Percentiles rank a stretch among this genome's conserved stretches.
phyloP scores from a whole-genome alignment of 116 monocot species.

The Cymodocea nodosa region DNA sequence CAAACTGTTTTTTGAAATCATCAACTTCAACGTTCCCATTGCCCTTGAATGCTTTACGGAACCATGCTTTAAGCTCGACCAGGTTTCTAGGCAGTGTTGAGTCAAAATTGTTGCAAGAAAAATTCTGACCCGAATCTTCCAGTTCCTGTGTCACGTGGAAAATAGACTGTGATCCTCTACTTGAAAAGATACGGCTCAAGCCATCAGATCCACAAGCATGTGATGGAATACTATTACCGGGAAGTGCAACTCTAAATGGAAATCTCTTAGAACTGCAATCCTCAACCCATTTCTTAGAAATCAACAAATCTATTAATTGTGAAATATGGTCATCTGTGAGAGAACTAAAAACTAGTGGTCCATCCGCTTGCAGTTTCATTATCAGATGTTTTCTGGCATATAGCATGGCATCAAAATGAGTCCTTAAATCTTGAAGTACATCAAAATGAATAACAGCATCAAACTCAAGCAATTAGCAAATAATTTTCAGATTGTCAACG shows the following conservation, averaged over 20 bases:
- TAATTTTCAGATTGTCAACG: too few species aligned
- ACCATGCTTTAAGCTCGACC: slow-evolving; percentile 41
- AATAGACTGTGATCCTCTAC: slow-evolving; percentile 10
- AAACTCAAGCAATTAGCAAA: neutral
- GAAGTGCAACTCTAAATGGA: slow-evolving; percentile 47
- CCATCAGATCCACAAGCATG: slow-evolving; percentile 22
- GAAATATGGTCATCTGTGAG: slow-evolving; percentile 39
- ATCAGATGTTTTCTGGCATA: slow-evolving; percentile 42
- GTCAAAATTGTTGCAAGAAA: slow-evolving; percentile 1
- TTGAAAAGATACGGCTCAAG: slow-evolving; percentile 37
- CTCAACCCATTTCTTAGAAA: slow-evolving; percentile 66
- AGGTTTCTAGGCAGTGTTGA: slow-evolving; percentile 22
- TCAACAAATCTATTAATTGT: slow-evolving; percentile 42
- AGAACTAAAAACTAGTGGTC: slow-evolving; percentile 29
- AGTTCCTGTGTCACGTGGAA: slow-evolving; percentile 2
- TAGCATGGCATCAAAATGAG: neutral
- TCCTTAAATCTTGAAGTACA: neutral
- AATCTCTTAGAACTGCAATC: slow-evolving; percentile 25
- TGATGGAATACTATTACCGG: slow-evolving; percentile 16
- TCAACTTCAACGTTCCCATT: slow-evolving; percentile 9
- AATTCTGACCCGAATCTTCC: neutral
- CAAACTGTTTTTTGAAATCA: slow-evolving; percentile 31
- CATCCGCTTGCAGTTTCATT: slow-evolving; percentile 27
- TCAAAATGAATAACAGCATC: neutral
- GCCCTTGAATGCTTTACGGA: slow-evolving; percentile 13